These are phyloP conservation scores for Drosera spatulata DNA, from an alignment of 179 eudicot species.

Conservation along the genomic window DNA sequence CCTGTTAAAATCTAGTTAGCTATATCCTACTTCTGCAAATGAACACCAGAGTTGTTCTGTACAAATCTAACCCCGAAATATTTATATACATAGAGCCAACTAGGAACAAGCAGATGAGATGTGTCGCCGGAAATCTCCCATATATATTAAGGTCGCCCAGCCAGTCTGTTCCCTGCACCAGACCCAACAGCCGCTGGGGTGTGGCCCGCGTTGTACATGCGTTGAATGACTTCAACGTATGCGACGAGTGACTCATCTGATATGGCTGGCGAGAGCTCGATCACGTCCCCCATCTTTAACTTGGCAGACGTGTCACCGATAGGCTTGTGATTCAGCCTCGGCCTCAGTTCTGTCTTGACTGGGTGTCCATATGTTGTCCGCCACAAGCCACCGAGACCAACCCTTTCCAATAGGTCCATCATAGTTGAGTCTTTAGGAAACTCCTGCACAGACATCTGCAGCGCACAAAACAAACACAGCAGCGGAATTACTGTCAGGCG, in stretches of 20 bases:
- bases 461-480: background rate
- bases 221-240: constrained; percentile 88
- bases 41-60: constrained; percentile 10
- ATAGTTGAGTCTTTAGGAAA: constrained; percentile 58
- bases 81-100: constrained; percentile 14
- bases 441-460: constrained; percentile 95
- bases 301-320: constrained; percentile 57
- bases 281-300: constrained; percentile 87
- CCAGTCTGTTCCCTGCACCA: constrained; percentile 27
- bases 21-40: constrained; percentile 11
- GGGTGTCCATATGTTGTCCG: constrained; percentile 55
- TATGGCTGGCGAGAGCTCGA: constrained; percentile 75
- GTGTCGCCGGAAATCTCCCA: background rate
- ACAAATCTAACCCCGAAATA: constrained; percentile 13
- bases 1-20: constrained; percentile 1
- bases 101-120: background rate
- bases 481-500: background rate
- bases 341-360: constrained; percentile 63
- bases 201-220: constrained; percentile 67
- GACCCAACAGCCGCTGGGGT: constrained; percentile 13
- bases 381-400: constrained; percentile 49
- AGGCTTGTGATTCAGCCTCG: constrained; percentile 62
- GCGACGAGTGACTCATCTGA: constrained; percentile 65
- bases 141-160: constrained; percentile 4
- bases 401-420: constrained; percentile 52